A percentile compares a stretch with the other conserved stretches of the same genome.
These are phyloP conservation scores for Ascomycota sp. DNA, from an alignment of 2,329 filamentous ascomycete genomes.

Conservation along the genomic window DNA sequence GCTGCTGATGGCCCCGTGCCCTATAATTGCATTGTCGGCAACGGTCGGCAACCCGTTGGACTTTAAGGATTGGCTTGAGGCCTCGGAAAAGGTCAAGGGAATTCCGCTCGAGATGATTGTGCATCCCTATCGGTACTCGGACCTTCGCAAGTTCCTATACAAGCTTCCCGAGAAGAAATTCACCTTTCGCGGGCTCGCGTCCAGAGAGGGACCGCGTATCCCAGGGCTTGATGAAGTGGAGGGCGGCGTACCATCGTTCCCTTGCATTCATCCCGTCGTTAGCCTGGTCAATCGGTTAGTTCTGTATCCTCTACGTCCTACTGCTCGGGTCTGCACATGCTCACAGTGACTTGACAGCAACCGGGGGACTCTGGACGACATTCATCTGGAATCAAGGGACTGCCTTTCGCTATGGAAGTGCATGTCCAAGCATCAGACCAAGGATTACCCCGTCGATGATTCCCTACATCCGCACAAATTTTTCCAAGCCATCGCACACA, in stretches of 20 bases:
- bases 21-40: slow-evolving; percentile 57
- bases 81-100: slow-evolving; percentile 39
- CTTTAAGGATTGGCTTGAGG: slow-evolving; percentile 45
- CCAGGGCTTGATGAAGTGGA: slow-evolving; percentile 21
- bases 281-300: slow-evolving; percentile 32
- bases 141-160: slow-evolving; percentile 55
- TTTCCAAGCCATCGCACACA: slow-evolving; percentile 33
- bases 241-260: slow-evolving; percentile 25
- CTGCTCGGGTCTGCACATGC: background rate
- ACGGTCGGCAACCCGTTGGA: slow-evolving; percentile 55
- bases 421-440: slow-evolving; percentile 35
- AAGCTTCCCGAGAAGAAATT: slow-evolving; percentile 20
- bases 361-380: slow-evolving; percentile 41
- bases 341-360: slow-evolving; percentile 11
- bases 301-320: background rate
- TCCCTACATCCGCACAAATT: slow-evolving; percentile 25
- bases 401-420: slow-evolving; percentile 42
- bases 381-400: slow-evolving; percentile 48
- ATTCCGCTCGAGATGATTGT: slow-evolving; percentile 44
- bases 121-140: slow-evolving; percentile 49
- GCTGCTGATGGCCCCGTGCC: slow-evolving; percentile 49
- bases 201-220: slow-evolving; percentile 17
- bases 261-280: slow-evolving; percentile 43
- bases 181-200: slow-evolving; percentile 27
- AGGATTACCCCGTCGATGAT: slow-evolving; percentile 24